phyloP scores from a whole-genome alignment of 768 basidiomycete genomes.

The Inosperma sp. region DNA sequence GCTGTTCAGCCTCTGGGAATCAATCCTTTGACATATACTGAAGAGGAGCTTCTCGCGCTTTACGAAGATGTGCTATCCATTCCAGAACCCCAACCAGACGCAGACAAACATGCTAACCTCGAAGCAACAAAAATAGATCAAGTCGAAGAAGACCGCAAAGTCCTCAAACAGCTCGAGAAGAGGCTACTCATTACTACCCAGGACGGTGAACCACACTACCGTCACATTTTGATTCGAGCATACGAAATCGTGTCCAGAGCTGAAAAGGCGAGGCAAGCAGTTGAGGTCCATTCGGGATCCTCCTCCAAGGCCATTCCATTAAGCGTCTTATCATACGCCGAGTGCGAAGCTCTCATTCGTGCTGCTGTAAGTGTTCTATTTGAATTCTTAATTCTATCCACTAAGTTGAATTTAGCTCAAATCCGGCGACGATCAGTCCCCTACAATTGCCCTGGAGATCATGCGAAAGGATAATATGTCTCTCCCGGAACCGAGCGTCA shows the following conservation, averaged over 20 bases:
- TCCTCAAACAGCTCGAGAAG: conserved; percentile 33
- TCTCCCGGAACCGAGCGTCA: conserved; percentile 41
- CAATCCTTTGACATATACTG: conserved; percentile 32
- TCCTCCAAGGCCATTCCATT: conserved; percentile 33
- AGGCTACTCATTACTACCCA: conserved; percentile 26
- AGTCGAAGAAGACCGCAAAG: conserved; percentile 29
- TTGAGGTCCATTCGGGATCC: conserved; percentile 14
- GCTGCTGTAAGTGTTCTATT: conserved; percentile 37
- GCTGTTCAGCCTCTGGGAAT: not conserved
- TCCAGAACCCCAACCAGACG: conserved; percentile 13
- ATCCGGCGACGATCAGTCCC: conserved; percentile 43
- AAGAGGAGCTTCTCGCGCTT: conserved; percentile 38
- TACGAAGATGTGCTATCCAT: conserved; percentile 44
- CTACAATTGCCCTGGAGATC: conserved; percentile 46
- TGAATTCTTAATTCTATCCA: not conserved
- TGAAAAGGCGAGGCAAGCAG: conserved; percentile 24
- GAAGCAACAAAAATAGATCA: conserved; percentile 18
- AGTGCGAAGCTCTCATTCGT: conserved; percentile 55
- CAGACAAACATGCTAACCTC: conserved; percentile 12
- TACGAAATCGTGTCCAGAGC: conserved; percentile 33
- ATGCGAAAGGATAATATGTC: conserved; percentile 43
- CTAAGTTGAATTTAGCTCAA: conserved; percentile 35
- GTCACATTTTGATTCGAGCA: conserved; percentile 32
- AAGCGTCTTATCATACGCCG: conserved; percentile 43
- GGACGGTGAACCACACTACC: conserved; percentile 22